Conservation (phyloP, 805 yeast genomes). For the Sugiyamaella qingdaonensis region DNA sequence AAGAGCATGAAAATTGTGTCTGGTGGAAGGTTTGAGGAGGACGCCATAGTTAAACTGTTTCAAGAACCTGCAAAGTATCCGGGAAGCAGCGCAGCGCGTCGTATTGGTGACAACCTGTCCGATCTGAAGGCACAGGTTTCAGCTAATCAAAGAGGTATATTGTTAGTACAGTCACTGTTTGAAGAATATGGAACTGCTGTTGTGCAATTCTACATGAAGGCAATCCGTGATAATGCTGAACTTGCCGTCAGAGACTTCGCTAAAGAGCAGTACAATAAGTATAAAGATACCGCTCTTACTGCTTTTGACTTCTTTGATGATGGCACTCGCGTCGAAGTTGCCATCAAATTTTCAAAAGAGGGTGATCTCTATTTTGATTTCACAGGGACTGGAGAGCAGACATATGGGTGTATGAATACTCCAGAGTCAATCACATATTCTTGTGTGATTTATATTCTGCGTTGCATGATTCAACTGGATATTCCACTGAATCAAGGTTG, state of each 20-base stretch:
- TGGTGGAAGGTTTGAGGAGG: slow-evolving; percentile 67
- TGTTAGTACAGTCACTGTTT: slow-evolving; percentile 54
- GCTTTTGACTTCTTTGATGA: slow-evolving; percentile 33
- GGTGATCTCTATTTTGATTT: slow-evolving; percentile 78
- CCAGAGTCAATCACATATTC: slow-evolving; percentile 86
- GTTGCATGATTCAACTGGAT: slow-evolving; percentile 78
- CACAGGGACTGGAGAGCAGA: slow-evolving; percentile 75
- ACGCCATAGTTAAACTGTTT: slow-evolving; percentile 54
- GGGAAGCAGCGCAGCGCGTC: slow-evolving; percentile 85
- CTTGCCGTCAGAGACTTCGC: slow-evolving; percentile 57
- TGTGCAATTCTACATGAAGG: slow-evolving; percentile 69
- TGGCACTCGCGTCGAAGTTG: slow-evolving; percentile 29
- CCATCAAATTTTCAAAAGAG: slow-evolving; percentile 35
- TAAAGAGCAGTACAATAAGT: slow-evolving; percentile 38
- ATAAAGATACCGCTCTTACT: slow-evolving; percentile 23
- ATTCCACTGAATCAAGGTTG: slow-evolving; percentile 95
- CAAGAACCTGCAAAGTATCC: slow-evolving; percentile 74
- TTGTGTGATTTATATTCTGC: slow-evolving; percentile 78
- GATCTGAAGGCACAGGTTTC: slow-evolving; percentile 83
- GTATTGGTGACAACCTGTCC: slow-evolving; percentile 75
- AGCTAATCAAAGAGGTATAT: slow-evolving; percentile 81
- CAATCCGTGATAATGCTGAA: slow-evolving; percentile 76
- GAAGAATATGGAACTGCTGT: slow-evolving; percentile 55
- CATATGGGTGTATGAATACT: slow-evolving; percentile 85
- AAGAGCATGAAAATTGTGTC: slow-evolving; percentile 70